A percentile compares a stretch with the other conserved stretches of the same genome.
phyloP scores from a whole-genome alignment of 75 land plant genomes.

The Larix kaempferi region DNA sequence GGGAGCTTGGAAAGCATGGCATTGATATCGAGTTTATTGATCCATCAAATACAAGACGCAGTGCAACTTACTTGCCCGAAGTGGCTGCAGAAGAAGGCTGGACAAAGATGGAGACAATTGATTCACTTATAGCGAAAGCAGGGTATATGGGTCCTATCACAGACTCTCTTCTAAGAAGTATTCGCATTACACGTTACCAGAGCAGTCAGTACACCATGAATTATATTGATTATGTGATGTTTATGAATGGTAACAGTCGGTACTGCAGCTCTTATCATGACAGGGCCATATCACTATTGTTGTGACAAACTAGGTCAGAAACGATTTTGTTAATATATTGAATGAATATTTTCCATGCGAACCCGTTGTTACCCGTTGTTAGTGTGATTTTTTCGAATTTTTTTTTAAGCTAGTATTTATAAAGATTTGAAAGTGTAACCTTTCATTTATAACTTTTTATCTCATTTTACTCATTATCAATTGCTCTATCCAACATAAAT shows the following conservation, averaged over 20 bases:
- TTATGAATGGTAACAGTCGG: slow-evolving; percentile 73
- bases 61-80: slow-evolving; percentile 95
- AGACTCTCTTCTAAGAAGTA: slow-evolving; percentile 64
- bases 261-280: slow-evolving; percentile 23
- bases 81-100: slow-evolving; percentile 95
- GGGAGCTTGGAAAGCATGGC: slow-evolving; percentile 98
- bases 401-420: too few species aligned
- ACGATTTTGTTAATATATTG: too few species aligned
- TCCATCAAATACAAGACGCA: slow-evolving; percentile 68
- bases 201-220: slow-evolving; percentile 86
- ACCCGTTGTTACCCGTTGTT: too few species aligned
- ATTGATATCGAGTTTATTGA: slow-evolving; percentile 92
- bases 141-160: slow-evolving; percentile 80
- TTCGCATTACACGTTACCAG: slow-evolving; percentile 79
- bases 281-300: too few species aligned
- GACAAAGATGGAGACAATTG: slow-evolving; percentile 86
- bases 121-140: slow-evolving; percentile 81
- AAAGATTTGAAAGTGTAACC: too few species aligned
- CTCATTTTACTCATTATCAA: too few species aligned
- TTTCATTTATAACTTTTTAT: too few species aligned
- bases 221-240: slow-evolving; percentile 70
- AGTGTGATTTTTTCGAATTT: too few species aligned
- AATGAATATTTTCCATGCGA: too few species aligned
- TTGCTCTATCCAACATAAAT: too few species aligned
- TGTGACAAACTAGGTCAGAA: not conserved